A percentile compares a stretch with the other conserved stretches of the same genome.
These are phyloP conservation scores for Fistulifera solaris DNA, from an alignment of 108 stramenopile genomes.

Conservation along the genomic window DNA sequence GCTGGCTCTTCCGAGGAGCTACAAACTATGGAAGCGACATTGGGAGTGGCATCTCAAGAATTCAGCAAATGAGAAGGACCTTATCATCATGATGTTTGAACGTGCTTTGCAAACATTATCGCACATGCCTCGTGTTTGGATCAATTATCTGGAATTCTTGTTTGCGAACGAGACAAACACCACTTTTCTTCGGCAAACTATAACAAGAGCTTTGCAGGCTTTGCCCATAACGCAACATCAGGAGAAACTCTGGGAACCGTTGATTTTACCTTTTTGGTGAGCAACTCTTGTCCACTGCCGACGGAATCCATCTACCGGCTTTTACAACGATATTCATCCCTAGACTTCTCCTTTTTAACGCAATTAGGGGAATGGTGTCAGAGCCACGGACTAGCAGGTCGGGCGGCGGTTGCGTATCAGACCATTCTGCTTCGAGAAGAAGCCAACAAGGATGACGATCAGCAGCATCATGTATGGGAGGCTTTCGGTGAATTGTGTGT, in stretches of 20 bases:
- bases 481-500: constrained; percentile 84
- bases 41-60: constrained; percentile 36
- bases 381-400: constrained; percentile 37
- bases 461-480: constrained; percentile 89
- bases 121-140: constrained; percentile 93
- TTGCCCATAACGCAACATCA: constrained; percentile 90
- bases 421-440: constrained; percentile 73
- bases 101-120: constrained; percentile 68
- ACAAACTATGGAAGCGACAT: constrained; percentile 95
- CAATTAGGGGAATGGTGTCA: background rate
- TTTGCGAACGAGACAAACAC: constrained; percentile 11
- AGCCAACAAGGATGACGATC: constrained; percentile 34
- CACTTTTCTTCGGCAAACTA: constrained; percentile 56
- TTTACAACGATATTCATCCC: constrained; percentile 1
- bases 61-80: background rate
- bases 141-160: constrained; percentile 52
- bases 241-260: constrained; percentile 72
- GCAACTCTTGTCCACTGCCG: constrained; percentile 1
- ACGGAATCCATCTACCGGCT: constrained; percentile 5
- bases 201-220: constrained; percentile 86
- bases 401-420: constrained; percentile 83
- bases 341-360: background rate
- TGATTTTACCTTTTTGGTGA: background rate
- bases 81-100: constrained; percentile 50
- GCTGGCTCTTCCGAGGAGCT: constrained; percentile 77